These are phyloP conservation scores for Populus trichocarpa DNA, from an alignment of 441 rosid species.

Conservation along the genomic window DNA sequence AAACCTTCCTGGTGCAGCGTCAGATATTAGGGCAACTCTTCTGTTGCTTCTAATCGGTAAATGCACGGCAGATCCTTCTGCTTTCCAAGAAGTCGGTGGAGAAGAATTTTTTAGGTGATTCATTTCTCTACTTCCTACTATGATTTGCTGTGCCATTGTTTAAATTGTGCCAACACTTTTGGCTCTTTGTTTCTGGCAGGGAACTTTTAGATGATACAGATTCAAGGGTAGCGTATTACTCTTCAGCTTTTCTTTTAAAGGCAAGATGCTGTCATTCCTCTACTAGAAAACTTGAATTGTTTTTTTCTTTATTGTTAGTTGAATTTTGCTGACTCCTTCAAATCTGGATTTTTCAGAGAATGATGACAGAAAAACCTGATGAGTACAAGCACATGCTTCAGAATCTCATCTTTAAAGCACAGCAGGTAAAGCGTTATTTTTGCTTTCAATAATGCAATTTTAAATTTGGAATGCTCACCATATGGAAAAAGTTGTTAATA, in stretches of 20 bases:
- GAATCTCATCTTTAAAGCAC: slow-evolving; percentile 93
- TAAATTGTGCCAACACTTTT: slow-evolving; percentile 7
- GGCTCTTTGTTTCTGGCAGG: slow-evolving; percentile 45
- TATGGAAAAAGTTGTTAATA: not conserved
- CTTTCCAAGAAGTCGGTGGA: slow-evolving; percentile 90
- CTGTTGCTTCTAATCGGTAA: slow-evolving; percentile 90
- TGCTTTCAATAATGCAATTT: not conserved
- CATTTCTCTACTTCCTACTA: slow-evolving; percentile 10
- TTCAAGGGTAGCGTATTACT: slow-evolving; percentile 96
- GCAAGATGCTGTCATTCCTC: slow-evolving; percentile 40
- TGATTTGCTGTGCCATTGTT: slow-evolving; percentile 11
- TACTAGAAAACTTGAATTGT: slow-evolving; percentile 1
- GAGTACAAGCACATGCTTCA: slow-evolving; percentile 96
- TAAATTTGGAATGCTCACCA: slow-evolving; percentile 1
- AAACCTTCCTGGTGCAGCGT: slow-evolving; percentile 93
- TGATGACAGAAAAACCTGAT: slow-evolving; percentile 98
- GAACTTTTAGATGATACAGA: slow-evolving; percentile 94
- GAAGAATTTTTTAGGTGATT: slow-evolving; percentile 91
- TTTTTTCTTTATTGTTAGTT: slow-evolving; percentile 1
- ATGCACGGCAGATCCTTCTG: slow-evolving; percentile 90
- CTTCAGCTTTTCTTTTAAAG: slow-evolving; percentile 97
- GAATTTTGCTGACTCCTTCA: slow-evolving; percentile 23
- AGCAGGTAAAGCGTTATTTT: slow-evolving; percentile 57
- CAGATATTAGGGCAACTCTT: slow-evolving; percentile 94
- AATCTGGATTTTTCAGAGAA: slow-evolving; percentile 56